Evolutionary conservation across 2,329 filamentous ascomycete species (phyloP), one percentile per base, ranked within the genome.

Genomic region (Elsinoe australis): DNA sequence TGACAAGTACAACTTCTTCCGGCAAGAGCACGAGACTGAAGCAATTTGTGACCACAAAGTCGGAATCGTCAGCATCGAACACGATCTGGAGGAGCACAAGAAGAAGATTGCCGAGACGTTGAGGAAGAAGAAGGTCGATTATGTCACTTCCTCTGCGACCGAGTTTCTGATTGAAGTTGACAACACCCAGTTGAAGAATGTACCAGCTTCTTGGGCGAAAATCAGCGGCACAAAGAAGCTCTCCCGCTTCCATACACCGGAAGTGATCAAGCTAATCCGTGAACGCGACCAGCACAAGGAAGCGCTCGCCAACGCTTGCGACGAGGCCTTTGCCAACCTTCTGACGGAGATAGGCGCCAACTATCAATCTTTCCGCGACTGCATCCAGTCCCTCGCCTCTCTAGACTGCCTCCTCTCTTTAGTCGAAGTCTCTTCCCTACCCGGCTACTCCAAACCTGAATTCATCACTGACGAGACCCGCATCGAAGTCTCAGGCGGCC

Each of bases 251-350:
- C 92, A 98, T 67, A 92, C 92, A 0, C 92, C 92, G 3, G 84
- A 94, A 57, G 87, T 95, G 18, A 75, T 94, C 41, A 79, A 80
- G 52, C 75, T 95, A 57, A 77, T 95, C 14, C 80, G 82, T 33
- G 88, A 95, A 66, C 80, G 92, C 34, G 92, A 96, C 63, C 90
- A 95, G 59, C 85, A 95, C 67, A 94, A 90, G 61, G 92, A 98
- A 66, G 83, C 87, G 2, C 78, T 98, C 9, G 87, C 88, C 2
- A 88, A 88, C 7, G 89, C 90, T 33, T 98, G 92, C 64, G 89
- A 96, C 59, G 71, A 73, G 21, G 90, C 90, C 3, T 98, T 92
- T 66, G 69, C 70, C 3, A 70, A 74, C 10, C 74, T 96, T 4
- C 76, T 96, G 6, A 65, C 72, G 3, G 77, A 83, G 28, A 85